Base-by-base conservation (phyloP, 2,329 filamentous ascomycete species). In the Penicillium occitanis region DNA sequence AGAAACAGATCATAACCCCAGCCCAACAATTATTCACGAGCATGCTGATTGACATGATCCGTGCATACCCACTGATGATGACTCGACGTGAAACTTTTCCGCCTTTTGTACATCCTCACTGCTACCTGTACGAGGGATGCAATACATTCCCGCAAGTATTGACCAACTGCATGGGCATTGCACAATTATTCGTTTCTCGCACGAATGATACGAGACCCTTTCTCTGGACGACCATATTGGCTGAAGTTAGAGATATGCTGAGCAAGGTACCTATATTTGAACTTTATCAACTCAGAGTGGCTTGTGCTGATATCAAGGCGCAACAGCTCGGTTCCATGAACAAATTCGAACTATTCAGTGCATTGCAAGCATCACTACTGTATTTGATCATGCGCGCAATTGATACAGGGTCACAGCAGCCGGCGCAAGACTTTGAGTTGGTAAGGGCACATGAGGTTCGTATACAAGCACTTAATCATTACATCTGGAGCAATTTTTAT, bases 341-440 rank as follows among this genome's bases (percentile, higher is more conserved):
- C 19, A 58, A 42, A 58, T 64, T 35, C n/a, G 62, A 64, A 50
- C 19, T 64, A 7, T 58, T 66, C 6, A 63, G 60, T 55, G 65
- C 65, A 46, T 35, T 66, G 35, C 55, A 62, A 42, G 60, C 60
- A 22, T 63, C 59, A 4, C 14, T 66, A 19, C 25, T 63, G 55
- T 66, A 63, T 53, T 25, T 66, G 51, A 66, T 66, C n/a, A 66
- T 66, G 65, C 65, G 65, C 14, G 65, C 65, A 13, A 63, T 63
- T n/a, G 65, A 63, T 6, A 55, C 35, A 19, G 44, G n/a, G 35
- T 33, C 22, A 13, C 61, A 46, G n/a, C 44, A 63, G 8, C 50
- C 61, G 7, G n/a, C 53, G 17, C n/a, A 60, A 17, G 65, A 66
- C n/a, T 35, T 63, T 17, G 65, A 63, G 19, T 28, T 66, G 25